phyloP scores from a whole-genome alignment of 2,329 filamentous ascomycete species.

The Apiospora pterosperma region DNA sequence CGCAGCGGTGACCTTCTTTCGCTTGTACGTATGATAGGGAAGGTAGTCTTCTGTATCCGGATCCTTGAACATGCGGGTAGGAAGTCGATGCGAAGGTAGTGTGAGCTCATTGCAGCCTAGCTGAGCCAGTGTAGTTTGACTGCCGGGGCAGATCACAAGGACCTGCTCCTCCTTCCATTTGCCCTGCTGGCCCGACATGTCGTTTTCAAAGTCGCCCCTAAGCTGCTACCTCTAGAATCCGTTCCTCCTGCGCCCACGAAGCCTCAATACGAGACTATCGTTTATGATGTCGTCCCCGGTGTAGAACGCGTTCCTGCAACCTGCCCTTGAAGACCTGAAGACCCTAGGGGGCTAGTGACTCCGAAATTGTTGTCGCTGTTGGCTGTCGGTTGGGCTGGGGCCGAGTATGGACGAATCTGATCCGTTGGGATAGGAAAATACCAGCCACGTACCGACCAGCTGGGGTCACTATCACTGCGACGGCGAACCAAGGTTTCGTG shows the following conservation, averaged over 20 bases:
- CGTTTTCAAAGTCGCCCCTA: conserved; percentile 11
- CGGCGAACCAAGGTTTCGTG: neutral
- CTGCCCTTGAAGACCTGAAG: neutral
- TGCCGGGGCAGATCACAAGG: conserved; percentile 76
- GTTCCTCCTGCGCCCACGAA: neutral
- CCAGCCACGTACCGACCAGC: neutral
- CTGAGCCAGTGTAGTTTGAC: conserved; percentile 86
- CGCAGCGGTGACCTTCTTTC: conserved; percentile 41
- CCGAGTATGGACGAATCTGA: neutral
- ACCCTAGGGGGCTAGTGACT: neutral
- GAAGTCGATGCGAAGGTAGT: conserved; percentile 79
- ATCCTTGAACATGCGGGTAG: conserved; percentile 93
- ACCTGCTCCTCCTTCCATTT: conserved; percentile 65
- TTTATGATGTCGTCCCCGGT: neutral
- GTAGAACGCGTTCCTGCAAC: neutral
- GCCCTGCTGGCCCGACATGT: conserved; percentile 53
- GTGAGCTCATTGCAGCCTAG: conserved; percentile 88
- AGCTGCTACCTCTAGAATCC: neutral
- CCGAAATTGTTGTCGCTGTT: neutral
- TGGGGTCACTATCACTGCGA: neutral
- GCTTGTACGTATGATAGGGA: conserved; percentile 74
- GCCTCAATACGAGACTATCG: neutral
- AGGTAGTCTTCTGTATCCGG: conserved; percentile 70
- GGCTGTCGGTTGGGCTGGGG: neutral
- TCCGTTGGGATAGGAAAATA: neutral